These are phyloP conservation scores for Phytophthora agathidicida DNA, from an alignment of 352 stramenopile genomes.

Conservation along the genomic window DNA sequence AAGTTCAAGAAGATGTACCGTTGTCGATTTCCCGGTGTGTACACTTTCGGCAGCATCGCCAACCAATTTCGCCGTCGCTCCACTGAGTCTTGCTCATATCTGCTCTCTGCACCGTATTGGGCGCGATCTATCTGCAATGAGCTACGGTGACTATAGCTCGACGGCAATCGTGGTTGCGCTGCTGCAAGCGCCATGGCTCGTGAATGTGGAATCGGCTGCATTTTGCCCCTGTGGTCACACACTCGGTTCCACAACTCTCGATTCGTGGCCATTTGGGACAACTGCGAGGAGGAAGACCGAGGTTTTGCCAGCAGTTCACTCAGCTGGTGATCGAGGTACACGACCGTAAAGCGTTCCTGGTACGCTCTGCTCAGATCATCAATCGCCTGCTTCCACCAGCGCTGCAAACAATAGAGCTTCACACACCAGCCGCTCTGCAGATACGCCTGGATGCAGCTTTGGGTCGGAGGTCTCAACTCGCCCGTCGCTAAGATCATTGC, in stretches of 20 bases:
- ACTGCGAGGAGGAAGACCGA: background rate
- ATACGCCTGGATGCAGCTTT: conserved; percentile 14
- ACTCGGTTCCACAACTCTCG: conserved; percentile 1
- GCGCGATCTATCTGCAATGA: background rate
- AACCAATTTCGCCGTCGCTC: background rate
- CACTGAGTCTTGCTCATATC: background rate
- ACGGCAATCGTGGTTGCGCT: background rate
- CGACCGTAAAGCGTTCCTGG: background rate
- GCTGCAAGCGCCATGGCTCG: conserved; percentile 9
- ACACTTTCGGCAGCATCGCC: conserved; percentile 1
- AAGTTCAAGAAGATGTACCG: conserved; percentile 22
- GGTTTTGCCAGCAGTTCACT: background rate
- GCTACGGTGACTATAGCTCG: background rate
- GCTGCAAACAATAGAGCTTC: conserved; percentile 13
- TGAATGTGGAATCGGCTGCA: background rate
- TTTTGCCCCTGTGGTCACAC: background rate
- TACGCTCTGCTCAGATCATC: background rate
- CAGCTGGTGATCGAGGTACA: conserved; percentile 4
- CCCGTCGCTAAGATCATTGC: conserved; percentile 8
- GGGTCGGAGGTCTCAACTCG: conserved; percentile 2
- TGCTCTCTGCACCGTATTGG: background rate
- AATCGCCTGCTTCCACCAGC: conserved; percentile 8
- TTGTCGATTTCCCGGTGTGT: background rate
- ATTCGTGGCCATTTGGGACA: conserved; percentile 4
- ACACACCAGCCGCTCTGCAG: conserved; percentile 9